Base-by-base conservation (phyloP, 202 grass and related monocot species). In the Alloteropsis angusta region DNA sequence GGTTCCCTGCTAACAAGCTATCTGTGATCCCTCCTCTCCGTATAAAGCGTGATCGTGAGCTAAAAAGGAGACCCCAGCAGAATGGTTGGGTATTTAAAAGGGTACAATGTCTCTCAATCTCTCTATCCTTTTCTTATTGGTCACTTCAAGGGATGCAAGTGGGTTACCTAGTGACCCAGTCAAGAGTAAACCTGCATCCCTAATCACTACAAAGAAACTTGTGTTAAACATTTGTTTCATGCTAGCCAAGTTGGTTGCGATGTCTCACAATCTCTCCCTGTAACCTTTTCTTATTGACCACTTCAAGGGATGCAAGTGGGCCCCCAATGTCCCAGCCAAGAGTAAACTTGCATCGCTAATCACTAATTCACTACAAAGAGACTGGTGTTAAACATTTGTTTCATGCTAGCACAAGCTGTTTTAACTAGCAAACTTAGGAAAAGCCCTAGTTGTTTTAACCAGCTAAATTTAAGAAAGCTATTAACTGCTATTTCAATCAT, bases 51-150 rank as follows among this genome's bases (percentile, higher is more conserved):
- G 92, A 91, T 54, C 84, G 83, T 35, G 92, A 91, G 42, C 80
- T 89, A 50, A 94, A 93, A 84, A 82, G 80, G 74, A 86, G 82
- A 52, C 79, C 88, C 22, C 82, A 89, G 50, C 84, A 87, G 82
- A 96, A 99, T 89, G 90, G 86, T 18, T 93, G 96, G 90, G 54
- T 80, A 56, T 87, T 91, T 71, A 90, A 91, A 89, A 91, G 78
- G 83, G 89, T 96, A 92, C 43, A 19, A 28, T 49, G 34, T 42
- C 75, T 48, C 43, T 57, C 12, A 70, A n/a, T 59, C 54, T 19
- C 62, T 49, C 7, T 15, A 12, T 74, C 21, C 9, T 9, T 65
- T 32, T 77, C 67, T 41, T 48, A 48, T 45, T 34, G 23, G 34
- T 42, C 28, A 74, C 2, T 50, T n/a, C 3, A 26, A 58, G 23